Evolutionary conservation across 2,329 filamentous ascomycete genomes (phyloP).

Genomic region (Metarhizium rileyi): DNA sequence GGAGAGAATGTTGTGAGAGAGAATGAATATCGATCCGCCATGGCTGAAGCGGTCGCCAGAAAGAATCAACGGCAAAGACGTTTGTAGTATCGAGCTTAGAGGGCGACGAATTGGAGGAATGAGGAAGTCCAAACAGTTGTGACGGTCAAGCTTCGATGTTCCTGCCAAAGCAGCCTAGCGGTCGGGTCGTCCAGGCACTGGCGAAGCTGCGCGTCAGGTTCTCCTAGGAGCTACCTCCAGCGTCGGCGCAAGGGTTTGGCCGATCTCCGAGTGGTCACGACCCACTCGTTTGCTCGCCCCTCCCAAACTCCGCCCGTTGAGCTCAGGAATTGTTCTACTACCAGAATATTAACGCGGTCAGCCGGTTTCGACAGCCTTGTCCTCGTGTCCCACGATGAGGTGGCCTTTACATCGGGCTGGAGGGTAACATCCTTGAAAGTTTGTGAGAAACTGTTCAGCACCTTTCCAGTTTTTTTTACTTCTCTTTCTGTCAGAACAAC

Average conservation of each 20-base stretch:
- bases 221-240: slow-evolving; percentile 3
- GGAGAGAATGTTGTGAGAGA: slow-evolving; percentile 99
- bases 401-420: slow-evolving; percentile 19
- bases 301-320: neutral
- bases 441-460: neutral
- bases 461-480: slow-evolving; percentile 6
- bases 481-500: slow-evolving; percentile 5
- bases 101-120: slow-evolving; percentile 5
- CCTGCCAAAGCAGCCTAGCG: slow-evolving; percentile 12
- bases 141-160: slow-evolving; percentile 24
- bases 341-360: neutral
- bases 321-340: neutral
- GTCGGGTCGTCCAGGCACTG: slow-evolving; percentile 22
- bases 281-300: neutral
- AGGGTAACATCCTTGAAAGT: slow-evolving; percentile 11
- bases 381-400: slow-evolving; percentile 15
- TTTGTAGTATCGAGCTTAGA: slow-evolving; percentile 9
- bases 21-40: slow-evolving; percentile 99
- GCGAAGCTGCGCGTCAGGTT: slow-evolving; percentile 30
- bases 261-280: slow-evolving; percentile 10
- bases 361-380: neutral
- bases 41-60: slow-evolving; percentile 32
- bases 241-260: slow-evolving; percentile 19
- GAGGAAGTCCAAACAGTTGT: slow-evolving; percentile 13
- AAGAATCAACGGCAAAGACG: neutral